Base-by-base conservation (phyloP, 345 rosid species). In the Salix exigua region DNA sequence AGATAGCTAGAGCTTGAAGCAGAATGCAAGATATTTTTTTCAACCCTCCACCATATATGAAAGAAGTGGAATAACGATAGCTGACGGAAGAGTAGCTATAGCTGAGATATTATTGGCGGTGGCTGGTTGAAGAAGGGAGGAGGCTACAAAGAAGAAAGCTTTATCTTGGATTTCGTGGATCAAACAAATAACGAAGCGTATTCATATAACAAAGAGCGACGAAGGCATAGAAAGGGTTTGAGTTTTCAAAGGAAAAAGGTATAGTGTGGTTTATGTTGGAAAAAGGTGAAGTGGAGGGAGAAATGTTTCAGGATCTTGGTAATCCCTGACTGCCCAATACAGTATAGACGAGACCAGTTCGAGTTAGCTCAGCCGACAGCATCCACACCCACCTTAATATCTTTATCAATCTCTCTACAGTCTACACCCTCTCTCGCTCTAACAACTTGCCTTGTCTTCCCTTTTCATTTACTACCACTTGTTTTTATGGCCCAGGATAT, bases 331-430 rank as follows among this genome's bases (percentile, higher is more conserved):
- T 79, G 83, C 88, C 84, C 77, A 72, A 84, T 81, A 81, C 86
- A 79, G 88, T 82, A 83, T 78, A 81, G 86, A 85, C 80, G 85
- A 85, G 67, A 86, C 86, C 77, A 82, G 80, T 78, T 86, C 81
- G 66, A 76, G 89, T 77, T 84, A 64, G 82, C 83, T 88, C 88
- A 82, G 84, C 84, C 81, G 85, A 85, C 88, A 85, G 80, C 86
- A 81, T 75, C 77, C 71, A 79, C 82, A 74, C 80, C 77, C 81
- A 78, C 78, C 79, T 60, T 77, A 63, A 74, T 70, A 63, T 33
- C 13, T 8, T 40, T 60, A 19, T 76, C 75, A 4, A 33, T 40
- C 75, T 73, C 73, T 63, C 79, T 63, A 83, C 83, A 80, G 82
- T 70, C 31, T 35, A 72, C 68, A 3, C 26, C 4, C 31, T 33